Conservation (phyloP, 1,139 yeast species). For the Candida glucosophila region DNA sequence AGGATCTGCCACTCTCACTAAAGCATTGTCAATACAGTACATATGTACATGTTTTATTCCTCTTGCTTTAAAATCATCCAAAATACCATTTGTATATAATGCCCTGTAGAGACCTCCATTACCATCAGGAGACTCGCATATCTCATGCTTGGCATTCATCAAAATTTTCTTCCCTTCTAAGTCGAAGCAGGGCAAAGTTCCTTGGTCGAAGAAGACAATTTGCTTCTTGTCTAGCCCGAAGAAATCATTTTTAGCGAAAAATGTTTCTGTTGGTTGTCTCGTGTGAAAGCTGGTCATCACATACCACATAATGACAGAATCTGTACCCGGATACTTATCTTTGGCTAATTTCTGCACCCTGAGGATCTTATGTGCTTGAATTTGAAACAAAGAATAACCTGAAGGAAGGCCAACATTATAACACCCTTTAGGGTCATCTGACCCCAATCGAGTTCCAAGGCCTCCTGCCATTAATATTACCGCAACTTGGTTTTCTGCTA, state of each 20-base stretch:
- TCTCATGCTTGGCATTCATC: slow-evolving; percentile 41
- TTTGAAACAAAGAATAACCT: slow-evolving; percentile 73
- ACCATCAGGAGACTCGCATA: slow-evolving; percentile 93
- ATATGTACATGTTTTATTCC: slow-evolving; percentile 88
- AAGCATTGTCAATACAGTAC: slow-evolving; percentile 92
- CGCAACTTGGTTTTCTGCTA: slow-evolving; percentile 68
- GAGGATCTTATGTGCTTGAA: slow-evolving; percentile 81
- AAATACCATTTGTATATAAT: slow-evolving; percentile 50
- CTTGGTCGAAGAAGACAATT: slow-evolving; percentile 83
- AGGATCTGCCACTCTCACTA: slow-evolving; percentile 94
- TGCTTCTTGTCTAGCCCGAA: slow-evolving; percentile 62
- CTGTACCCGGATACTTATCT: slow-evolving; percentile 15
- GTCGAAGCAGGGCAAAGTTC: slow-evolving; percentile 86
- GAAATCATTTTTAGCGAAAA: slow-evolving; percentile 49
- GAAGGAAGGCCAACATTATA: slow-evolving; percentile 83
- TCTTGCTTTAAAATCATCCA: slow-evolving; percentile 59
- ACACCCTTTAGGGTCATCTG: slow-evolving; percentile 88
- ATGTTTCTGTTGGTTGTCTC: slow-evolving; percentile 62
- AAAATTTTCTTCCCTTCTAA: slow-evolving; percentile 63
- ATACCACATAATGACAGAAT: slow-evolving; percentile 63
- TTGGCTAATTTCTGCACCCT: slow-evolving; percentile 55
- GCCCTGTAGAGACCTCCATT: slow-evolving; percentile 96
- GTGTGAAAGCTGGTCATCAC: slow-evolving; percentile 97
- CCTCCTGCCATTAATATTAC: slow-evolving; percentile 96
- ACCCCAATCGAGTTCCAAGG: slow-evolving; percentile 92